Percentiles rank a stretch among this genome's conserved stretches.
Conservation (phyloP, 1,284 basidiomycete genomes). For the Heliocybe sulcata region DNA sequence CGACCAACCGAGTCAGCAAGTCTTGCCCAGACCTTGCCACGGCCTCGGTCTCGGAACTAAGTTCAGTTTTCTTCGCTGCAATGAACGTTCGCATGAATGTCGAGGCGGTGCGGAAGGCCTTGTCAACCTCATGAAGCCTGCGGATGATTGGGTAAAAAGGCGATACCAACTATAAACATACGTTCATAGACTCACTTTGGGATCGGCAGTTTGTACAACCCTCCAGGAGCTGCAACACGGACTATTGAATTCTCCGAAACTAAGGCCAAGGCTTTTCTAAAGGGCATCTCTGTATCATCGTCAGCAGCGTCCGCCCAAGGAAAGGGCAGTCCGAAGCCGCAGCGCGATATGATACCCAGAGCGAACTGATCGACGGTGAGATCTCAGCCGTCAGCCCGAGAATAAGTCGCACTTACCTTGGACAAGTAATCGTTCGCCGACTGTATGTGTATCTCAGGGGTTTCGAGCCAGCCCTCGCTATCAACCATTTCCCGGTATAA, state of each 20-base stretch:
- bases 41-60: conserved; percentile 4
- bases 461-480: neutral
- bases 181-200: neutral
- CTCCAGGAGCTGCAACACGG: neutral
- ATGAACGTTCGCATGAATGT: conserved; percentile 3
- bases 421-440: neutral
- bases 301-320: neutral
- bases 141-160: neutral
- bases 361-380: neutral
- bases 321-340: neutral
- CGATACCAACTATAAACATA: neutral
- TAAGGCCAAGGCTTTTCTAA: neutral
- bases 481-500: neutral
- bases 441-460: neutral
- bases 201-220: neutral
- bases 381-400: neutral
- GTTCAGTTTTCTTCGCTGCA: neutral
- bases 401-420: neutral
- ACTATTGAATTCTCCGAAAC: neutral
- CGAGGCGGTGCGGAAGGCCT: neutral
- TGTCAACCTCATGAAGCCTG: neutral
- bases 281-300: neutral
- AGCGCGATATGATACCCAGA: neutral
- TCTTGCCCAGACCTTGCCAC: conserved; percentile 2
- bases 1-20: conserved; percentile 8